Evolutionary conservation across 768 basidiomycete genomes (phyloP).

Genomic region (Candolleomyces eurysporus): DNA sequence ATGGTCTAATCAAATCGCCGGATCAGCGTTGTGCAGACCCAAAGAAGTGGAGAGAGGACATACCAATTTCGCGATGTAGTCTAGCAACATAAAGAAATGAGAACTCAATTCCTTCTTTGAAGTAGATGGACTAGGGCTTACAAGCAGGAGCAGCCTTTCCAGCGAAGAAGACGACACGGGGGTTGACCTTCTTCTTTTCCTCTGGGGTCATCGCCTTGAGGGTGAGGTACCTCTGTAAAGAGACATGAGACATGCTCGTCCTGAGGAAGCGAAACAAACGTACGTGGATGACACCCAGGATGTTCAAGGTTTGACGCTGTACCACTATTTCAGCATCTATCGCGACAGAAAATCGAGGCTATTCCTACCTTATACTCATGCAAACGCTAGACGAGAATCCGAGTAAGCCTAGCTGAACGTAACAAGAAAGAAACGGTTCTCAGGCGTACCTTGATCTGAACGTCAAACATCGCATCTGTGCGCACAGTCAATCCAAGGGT

Average conservation of each 20-base stretch:
- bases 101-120: conserved; percentile 6
- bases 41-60: too few species aligned
- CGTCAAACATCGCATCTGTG: conserved; percentile 81
- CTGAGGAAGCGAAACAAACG: conserved; percentile 29
- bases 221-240: conserved; percentile 68
- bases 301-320: conserved; percentile 91
- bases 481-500: conserved; percentile 72
- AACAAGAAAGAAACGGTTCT: too few species aligned
- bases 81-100: conserved; percentile 28
- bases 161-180: conserved; percentile 94
- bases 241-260: background rate
- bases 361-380: conserved; percentile 83
- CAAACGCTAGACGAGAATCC: conserved; percentile 52
- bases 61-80: conserved; percentile 90
- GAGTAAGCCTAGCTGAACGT: too few species aligned
- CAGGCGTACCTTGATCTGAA: conserved; percentile 74
- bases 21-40: too few species aligned
- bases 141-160: conserved; percentile 96
- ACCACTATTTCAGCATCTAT: background rate
- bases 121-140: conserved; percentile 32
- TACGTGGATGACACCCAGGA: conserved; percentile 78
- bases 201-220: conserved; percentile 77
- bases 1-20: conserved; percentile 55
- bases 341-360: background rate
- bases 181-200: conserved; percentile 79